Conservation (phyloP, 176 grass and related monocot species). For the Rhipidocladum racemiflorum region DNA sequence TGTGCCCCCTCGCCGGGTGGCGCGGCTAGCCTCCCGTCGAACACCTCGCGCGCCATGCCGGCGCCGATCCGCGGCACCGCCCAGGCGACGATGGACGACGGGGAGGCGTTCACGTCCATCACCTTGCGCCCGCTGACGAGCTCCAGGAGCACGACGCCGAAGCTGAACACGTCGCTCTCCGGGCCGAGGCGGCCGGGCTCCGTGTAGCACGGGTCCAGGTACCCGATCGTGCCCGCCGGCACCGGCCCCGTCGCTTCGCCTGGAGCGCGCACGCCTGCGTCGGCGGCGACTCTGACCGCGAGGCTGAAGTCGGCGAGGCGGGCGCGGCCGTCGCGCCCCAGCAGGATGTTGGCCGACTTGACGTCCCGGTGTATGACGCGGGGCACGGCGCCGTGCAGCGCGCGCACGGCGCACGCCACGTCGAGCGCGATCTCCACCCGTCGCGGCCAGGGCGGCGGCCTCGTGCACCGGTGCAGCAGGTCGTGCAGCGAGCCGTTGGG, state of each 20-base stretch:
- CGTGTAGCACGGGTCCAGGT: conserved; percentile 92
- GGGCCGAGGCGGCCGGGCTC: conserved; percentile 64
- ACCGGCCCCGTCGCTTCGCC: not conserved
- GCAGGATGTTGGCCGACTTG: conserved; percentile 82
- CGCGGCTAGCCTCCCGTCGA: conserved; percentile 49
- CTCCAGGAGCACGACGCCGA: conserved; percentile 87
- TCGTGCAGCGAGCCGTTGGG: conserved; percentile 81
- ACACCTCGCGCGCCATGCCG: conserved; percentile 28
- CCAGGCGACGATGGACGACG: conserved; percentile 79
- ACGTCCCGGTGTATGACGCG: conserved; percentile 77
- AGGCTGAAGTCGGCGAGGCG: conserved; percentile 85
- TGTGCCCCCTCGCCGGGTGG: not conserved
- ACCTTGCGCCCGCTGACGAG: conserved; percentile 91
- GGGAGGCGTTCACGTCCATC: conserved; percentile 62
- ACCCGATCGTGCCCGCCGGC: conserved; percentile 91
- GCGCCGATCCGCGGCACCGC: conserved; percentile 45
- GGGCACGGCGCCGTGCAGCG: conserved; percentile 57
- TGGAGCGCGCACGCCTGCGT: not conserved
- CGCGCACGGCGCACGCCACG: conserved; percentile 60
- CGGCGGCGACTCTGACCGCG: conserved; percentile 39
- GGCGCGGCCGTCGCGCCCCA: conserved; percentile 58
- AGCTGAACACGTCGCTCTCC: conserved; percentile 92
- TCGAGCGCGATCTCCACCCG: conserved; percentile 61
- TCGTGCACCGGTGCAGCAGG: conserved; percentile 52
- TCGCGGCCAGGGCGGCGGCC: conserved; percentile 65